Base-by-base conservation (phyloP, 208 protist species). In the Leishmania aethiopica region DNA sequence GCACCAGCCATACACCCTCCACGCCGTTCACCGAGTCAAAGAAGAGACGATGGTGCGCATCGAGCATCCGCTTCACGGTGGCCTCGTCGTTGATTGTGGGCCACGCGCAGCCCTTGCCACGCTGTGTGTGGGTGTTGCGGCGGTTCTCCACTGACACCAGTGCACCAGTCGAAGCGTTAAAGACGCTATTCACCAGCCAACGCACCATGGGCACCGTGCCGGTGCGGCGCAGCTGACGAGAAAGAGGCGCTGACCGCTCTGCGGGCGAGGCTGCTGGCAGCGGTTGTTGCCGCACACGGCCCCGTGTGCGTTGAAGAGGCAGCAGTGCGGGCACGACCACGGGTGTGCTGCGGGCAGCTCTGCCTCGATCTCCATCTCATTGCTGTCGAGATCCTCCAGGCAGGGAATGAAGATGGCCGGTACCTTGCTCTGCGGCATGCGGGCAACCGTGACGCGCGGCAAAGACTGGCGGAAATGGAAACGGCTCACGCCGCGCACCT, bases 51-150 rank as follows among this genome's bases (percentile, higher is more conserved):
- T 94, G 92, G 73, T 96, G 86, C 70, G 85, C 84, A 37, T 74
- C 71, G 66, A 93, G 85, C 49, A 96, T 82, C 42, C 80, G 78
- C 57, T 81, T 53, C 42, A 84, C 88, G 17, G 88, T 86, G 62
- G 70, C 80, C 7, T 88, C 78, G 53, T 86, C 85, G 67, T 64
- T 37, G n/a, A 96, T 75, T 1, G 84, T 91, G 67, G 89, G 86
- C 93, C 93, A 96, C 28, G 90, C 91, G 79, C 93, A 96, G 37
- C 93, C 93, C 80, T 94, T 94, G n/a, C 93, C 93, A 47, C 85
- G 82, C 49, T 86, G 79, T 15, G 91, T 94, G 57, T 78, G 47
- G 40, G 82, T 75, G 84, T 96, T 90, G 51, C 88, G 89, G 78
- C 92, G 91, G 73, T 96, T 96, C 77, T 96, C 93, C 35, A 94